A percentile compares a stretch with the other conserved stretches of the same genome.
phyloP scores from a whole-genome alignment of 1,284 basidiomycete species.

The Jaminaea rosea region DNA sequence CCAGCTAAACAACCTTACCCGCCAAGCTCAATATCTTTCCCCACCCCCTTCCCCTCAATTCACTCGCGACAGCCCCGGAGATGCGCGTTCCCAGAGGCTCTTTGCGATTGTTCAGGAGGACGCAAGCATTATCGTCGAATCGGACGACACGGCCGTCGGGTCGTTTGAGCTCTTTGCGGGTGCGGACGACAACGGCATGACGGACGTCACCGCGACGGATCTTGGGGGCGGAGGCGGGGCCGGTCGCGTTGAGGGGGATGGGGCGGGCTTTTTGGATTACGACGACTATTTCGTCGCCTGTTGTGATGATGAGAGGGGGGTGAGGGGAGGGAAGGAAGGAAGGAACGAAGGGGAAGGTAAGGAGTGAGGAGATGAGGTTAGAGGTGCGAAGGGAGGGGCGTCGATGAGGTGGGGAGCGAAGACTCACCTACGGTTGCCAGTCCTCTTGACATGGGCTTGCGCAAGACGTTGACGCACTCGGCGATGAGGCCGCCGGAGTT shows the following conservation, averaged over 20 bases:
- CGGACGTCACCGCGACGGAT: constrained; percentile 87
- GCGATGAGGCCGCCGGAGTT: constrained; percentile 94
- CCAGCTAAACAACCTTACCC: constrained; percentile 61
- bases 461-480: constrained; percentile 93
- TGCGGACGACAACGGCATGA: constrained; percentile 87
- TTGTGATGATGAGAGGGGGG: too few species aligned
- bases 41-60: constrained; percentile 85
- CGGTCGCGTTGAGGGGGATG: constrained; percentile 48
- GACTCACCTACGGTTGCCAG: constrained; percentile 57
- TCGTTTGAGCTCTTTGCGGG: constrained; percentile 67
- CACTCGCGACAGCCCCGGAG: constrained; percentile 82
- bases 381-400: too few species aligned
- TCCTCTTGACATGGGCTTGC: constrained; percentile 75
- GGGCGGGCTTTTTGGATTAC: constrained; percentile 89
- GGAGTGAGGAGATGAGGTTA: background rate
- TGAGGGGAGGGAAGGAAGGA: background rate
- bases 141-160: constrained; percentile 79
- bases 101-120: constrained; percentile 88
- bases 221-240: constrained; percentile 53
- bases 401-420: background rate
- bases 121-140: constrained; percentile 97
- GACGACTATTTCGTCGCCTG: constrained; percentile 91
- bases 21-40: constrained; percentile 85
- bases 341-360: background rate
- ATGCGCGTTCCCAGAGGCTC: constrained; percentile 95